Evolutionary conservation across 345 rosid species (phyloP), one percentile per base, ranked within the genome.

Genomic region (Excoecaria cochinchinensis): DNA sequence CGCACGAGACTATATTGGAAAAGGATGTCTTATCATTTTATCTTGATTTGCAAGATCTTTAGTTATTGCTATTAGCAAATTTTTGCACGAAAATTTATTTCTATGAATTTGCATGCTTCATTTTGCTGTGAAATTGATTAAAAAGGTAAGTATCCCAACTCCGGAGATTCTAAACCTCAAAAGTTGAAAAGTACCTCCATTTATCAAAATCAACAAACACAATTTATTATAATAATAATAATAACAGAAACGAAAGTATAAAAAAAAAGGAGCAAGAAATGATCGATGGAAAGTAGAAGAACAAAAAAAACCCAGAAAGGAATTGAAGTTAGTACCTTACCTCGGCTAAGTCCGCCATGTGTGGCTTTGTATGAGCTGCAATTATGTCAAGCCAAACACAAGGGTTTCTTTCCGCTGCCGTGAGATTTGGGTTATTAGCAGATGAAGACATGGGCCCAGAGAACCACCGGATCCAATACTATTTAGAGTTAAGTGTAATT

Each of bases 281-380:
- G 19, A 62, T 15, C 8, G 1, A 62, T 36, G 7, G 39, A 4
- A 14, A 17, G 25, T 6, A 47, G n/a, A 46, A 47, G 11, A 21
- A 21, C 8, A 22, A 22, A 15, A 2, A 0, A 36, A 62, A 62
- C n/a, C 46, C 40, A 62, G 44, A 38, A 61, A 61, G 66, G 42
- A 61, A 11, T 61, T 61, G 31, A 66, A 8, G 31, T 31, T 31
- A 31, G 31, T 31, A 31, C 31, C 0, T 47, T 11, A 67, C 71
- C 56, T 67, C 21, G 55, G 71, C 4, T 17, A 48, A 67, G 71
- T 67, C 71, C 22, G 71, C 55, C 71, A 67, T 67, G 71, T 66
- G 16, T 21, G 9, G 6, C 5, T 40, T 64, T 42, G 46, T 8
- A 42, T 31, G 31, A 31, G 31, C 31, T 31, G 31, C 31, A 31